Conservation (phyloP, 2,329 filamentous ascomycete species). For the Neofusicoccum laricinum region DNA sequence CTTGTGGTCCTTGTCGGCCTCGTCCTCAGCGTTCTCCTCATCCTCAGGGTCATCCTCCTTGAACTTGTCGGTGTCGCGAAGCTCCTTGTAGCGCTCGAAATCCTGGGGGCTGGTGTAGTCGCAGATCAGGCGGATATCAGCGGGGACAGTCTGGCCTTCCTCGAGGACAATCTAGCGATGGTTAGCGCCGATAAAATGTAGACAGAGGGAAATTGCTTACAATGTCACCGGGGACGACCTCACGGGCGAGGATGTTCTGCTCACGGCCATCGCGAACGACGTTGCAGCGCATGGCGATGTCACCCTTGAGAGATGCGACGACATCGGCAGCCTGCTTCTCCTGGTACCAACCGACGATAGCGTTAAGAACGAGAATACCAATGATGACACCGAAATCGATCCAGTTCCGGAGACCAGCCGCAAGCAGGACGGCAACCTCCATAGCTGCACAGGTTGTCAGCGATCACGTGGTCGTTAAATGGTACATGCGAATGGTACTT, state of each 20-base stretch:
- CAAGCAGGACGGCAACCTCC: slow-evolving; percentile 72
- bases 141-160: slow-evolving; percentile 69
- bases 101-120: slow-evolving; percentile 67
- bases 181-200: not conserved
- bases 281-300: slow-evolving; percentile 71
- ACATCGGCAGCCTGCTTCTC: slow-evolving; percentile 79
- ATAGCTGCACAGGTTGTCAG: slow-evolving; percentile 53
- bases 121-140: slow-evolving; percentile 69
- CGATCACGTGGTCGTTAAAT: slow-evolving; percentile 18
- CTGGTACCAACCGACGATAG: slow-evolving; percentile 75
- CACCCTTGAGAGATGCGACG: slow-evolving; percentile 71
- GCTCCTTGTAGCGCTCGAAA: slow-evolving; percentile 65
- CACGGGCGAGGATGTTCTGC: slow-evolving; percentile 68
- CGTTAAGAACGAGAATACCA: slow-evolving; percentile 72
- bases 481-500: slow-evolving; percentile 33
- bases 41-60: slow-evolving; percentile 58
- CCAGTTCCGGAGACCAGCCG: slow-evolving; percentile 73
- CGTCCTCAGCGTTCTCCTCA: slow-evolving; percentile 54
- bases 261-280: slow-evolving; percentile 67
- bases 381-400: slow-evolving; percentile 76
- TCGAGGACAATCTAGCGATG: slow-evolving; percentile 60
- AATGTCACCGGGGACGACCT: slow-evolving; percentile 74
- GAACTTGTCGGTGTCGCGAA: slow-evolving; percentile 53
- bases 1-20: slow-evolving; percentile 52
- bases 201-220: slow-evolving; percentile 45